Percentiles rank a stretch among this genome's conserved stretches.
phyloP scores from a whole-genome alignment of 192 early-diverging fungal genomes.

The Linnemannia exigua region DNA sequence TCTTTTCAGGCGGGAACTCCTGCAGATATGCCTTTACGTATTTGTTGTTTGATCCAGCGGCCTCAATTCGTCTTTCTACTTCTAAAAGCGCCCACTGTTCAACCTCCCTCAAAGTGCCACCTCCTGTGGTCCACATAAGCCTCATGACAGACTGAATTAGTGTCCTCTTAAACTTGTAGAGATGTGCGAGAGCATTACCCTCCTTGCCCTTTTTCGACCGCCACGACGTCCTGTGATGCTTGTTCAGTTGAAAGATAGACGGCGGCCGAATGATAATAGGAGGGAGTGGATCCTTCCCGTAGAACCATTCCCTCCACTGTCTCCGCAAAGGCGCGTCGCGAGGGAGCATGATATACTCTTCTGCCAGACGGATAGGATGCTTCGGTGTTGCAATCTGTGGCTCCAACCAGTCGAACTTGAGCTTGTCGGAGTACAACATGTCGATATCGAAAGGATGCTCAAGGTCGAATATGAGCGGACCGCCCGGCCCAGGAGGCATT shows the following conservation, averaged over 20 bases:
- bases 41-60: slow-evolving; percentile 1
- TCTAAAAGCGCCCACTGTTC: neutral
- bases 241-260: neutral
- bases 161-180: slow-evolving; percentile 13
- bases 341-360: neutral
- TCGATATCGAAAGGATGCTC: too few species aligned
- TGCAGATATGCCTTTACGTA: too few species aligned
- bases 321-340: neutral
- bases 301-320: slow-evolving; percentile 11
- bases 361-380: too few species aligned
- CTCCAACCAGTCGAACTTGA: too few species aligned
- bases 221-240: neutral
- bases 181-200: neutral
- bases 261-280: neutral
- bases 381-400: too few species aligned
- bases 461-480: too few species aligned
- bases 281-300: neutral
- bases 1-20: too few species aligned
- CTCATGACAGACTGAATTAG: neutral
- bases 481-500: too few species aligned
- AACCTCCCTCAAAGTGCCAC: neutral
- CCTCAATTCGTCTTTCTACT: neutral
- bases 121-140: neutral
- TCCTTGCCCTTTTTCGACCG: neutral
- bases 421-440: too few species aligned